These are phyloP conservation scores for Coniochaeta pulveracea DNA, from an alignment of 2,329 filamentous ascomycete genomes.

Conservation along the genomic window DNA sequence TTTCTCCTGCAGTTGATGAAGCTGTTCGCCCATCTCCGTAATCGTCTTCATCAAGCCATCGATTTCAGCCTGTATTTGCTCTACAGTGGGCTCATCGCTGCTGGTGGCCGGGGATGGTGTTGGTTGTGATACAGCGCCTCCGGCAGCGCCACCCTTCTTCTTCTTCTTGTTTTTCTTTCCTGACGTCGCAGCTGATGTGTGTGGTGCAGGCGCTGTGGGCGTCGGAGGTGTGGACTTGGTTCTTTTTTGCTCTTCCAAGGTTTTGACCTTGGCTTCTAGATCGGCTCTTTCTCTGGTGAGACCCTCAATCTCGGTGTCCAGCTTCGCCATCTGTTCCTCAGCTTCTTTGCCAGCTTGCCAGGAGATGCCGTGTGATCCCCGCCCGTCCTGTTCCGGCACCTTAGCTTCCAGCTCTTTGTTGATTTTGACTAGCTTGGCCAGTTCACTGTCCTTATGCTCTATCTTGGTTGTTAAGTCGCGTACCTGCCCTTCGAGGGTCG, in stretches of 20 bases:
- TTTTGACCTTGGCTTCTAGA: slow-evolving; percentile 26
- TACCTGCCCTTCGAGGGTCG: slow-evolving; percentile 29
- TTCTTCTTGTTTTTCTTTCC: slow-evolving; percentile 79
- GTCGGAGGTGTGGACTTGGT: slow-evolving; percentile 13
- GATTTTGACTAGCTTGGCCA: neutral
- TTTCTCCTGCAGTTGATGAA: slow-evolving; percentile 59
- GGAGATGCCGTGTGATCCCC: too few relatives aligned
- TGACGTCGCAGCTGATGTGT: slow-evolving; percentile 6
- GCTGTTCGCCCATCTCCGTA: slow-evolving; percentile 55
- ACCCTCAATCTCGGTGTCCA: slow-evolving; percentile 28
- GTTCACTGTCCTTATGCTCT: slow-evolving; percentile 9
- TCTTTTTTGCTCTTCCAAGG: slow-evolving; percentile 23
- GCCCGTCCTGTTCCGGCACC: slow-evolving; percentile 12
- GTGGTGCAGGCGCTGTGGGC: slow-evolving; percentile 12
- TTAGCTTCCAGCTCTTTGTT: slow-evolving; percentile 15
- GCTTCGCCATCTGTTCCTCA: slow-evolving; percentile 23
- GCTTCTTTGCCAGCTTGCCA: too few relatives aligned
- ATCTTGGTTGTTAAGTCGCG: slow-evolving; percentile 9
- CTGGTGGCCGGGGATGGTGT: slow-evolving; percentile 21
- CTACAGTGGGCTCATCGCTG: slow-evolving; percentile 14
- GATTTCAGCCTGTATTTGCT: slow-evolving; percentile 30
- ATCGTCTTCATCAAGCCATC: slow-evolving; percentile 36
- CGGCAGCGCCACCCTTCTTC: slow-evolving; percentile 59
- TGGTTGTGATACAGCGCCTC: slow-evolving; percentile 16
- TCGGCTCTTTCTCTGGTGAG: slow-evolving; percentile 25